Base-by-base conservation (phyloP, 164 flowering plant genomes). In the Chloranthus sessilifolius region DNA sequence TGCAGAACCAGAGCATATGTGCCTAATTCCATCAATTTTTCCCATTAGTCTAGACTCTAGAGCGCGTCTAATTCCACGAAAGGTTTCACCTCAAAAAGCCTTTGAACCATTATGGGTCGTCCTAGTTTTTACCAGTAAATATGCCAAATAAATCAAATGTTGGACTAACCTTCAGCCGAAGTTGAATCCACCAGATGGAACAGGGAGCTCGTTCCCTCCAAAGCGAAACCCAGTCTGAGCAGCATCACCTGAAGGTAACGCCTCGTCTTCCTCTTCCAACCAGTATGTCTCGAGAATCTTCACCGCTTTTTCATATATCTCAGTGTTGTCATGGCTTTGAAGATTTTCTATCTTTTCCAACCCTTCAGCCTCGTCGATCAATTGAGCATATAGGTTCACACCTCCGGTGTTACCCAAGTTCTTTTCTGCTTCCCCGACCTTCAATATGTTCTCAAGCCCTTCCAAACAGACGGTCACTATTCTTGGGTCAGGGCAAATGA, bases 341-440 rank as follows among this genome's bases (percentile, higher is more conserved):
- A 82, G 68, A 58, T 75, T 80, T 24, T 82, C 89, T 28, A 85
- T 85, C 66, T 85, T 85, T 23, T 85, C 89, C 24, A 80, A 50
- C 14, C 85, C 95, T 58, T 82, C 87, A 8, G 82, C 81, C n/a
- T 85, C 95, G 50, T 80, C 87, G 5, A 85, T 78, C 68, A 78
- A 46, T 47, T 81, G 90, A 7, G 83, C 85, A 66, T 67, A 82
- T 5, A 59, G 35, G 43, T 83, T 85, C 33, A 77, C 74, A 20
- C 66, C 87, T 26, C 72, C 81, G 37, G 58, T 58, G 56, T 42
- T 72, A 4, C 77, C 78, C 41, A 60, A 14, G 51, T 35, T 59
- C 74, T 85, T 82, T 54, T 85, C 88, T 0, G 78, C 83, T 57
- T 85, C 89, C 40, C 89, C 89, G 48, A 78, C 83, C 66, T 77